Base-by-base conservation (phyloP, 306 rosid genomes). In the Vigna hirtella region DNA sequence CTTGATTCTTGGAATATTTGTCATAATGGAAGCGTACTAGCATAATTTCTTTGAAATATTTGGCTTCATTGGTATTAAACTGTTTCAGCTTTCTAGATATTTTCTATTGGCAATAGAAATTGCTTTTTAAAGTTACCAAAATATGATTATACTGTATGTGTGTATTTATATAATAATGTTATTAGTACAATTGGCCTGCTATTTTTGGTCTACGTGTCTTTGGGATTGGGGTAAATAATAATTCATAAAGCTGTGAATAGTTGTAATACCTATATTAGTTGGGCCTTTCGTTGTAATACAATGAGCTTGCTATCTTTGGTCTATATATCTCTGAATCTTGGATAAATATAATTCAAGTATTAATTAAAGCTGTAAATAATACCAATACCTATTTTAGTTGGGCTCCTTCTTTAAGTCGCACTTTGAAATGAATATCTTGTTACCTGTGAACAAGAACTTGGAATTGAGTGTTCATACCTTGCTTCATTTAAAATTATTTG, bases 241-340 rank as follows among this genome's bases (percentile, higher is more conserved):
- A 66, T 77, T 77, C 34, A 32, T 67, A 12, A 63, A 71, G 51
- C 65, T 14, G 82, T 28, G 16, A 47, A 64, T 55, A 72, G 16
- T 66, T 71, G 20, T 9, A 64, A 66, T 52, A 30, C 24, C 74
- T 61, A 16, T 71, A 9, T 55, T 13, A 34, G 62, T 42, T 20
- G 55, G 57, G 50, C 53, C 43, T 26, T 34, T 69, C 62, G 15
- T 70, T 42, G 58, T 50, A 59, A 22, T 68, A 64, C 20, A 11
- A 42, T 22, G 48, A 17, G 71, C 50, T 32, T 55, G 30, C 71
- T 48, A 40, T 68, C 79, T 72, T 61, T 55, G 63, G 56, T 67
- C 76, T 22, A 34, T 56, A 24, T 55, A 15, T 66, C 32, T 57
- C 36, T 67, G 51, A 26, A 52, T 14, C 28, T 58, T 26, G 22